These are phyloP conservation scores for Panaeolus papilionaceus DNA, from an alignment of 768 basidiomycete genomes.

Conservation along the genomic window DNA sequence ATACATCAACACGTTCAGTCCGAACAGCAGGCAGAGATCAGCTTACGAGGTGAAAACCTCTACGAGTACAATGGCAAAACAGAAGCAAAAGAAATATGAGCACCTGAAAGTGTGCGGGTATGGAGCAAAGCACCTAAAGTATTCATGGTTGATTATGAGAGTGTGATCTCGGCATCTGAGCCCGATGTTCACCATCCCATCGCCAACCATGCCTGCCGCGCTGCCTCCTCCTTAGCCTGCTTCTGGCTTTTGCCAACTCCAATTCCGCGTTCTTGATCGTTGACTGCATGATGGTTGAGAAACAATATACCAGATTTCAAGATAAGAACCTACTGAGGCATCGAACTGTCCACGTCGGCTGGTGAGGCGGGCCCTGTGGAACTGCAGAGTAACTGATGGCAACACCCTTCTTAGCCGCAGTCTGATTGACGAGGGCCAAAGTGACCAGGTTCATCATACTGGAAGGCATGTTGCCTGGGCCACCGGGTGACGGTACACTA, in stretches of 20 bases:
- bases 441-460: conserved; percentile 38
- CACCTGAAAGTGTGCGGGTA: conserved; percentile 20
- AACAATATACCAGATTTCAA: conserved; percentile 3
- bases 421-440: conserved; percentile 59
- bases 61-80: conserved; percentile 13
- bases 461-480: conserved; percentile 18
- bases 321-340: conserved; percentile 52
- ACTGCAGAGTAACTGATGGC: conserved; percentile 54
- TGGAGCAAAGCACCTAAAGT: conserved; percentile 12
- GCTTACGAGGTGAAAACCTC: conserved; percentile 3
- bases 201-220: conserved; percentile 55
- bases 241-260: conserved; percentile 68
- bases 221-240: conserved; percentile 73
- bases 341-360: conserved; percentile 61
- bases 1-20: not conserved
- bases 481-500: conserved; percentile 18
- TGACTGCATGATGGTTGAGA: conserved; percentile 44
- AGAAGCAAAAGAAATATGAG: conserved; percentile 21
- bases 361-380: conserved; percentile 56
- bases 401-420: conserved; percentile 52
- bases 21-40: not conserved
- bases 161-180: conserved; percentile 28
- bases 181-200: conserved; percentile 57
- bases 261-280: conserved; percentile 51
- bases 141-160: conserved; percentile 23